Percentiles rank a stretch among this genome's conserved stretches.
Evolutionary conservation across 2,329 filamentous ascomycete genomes (phyloP).

Genomic region (Aspergillus quadricinctus): DNA sequence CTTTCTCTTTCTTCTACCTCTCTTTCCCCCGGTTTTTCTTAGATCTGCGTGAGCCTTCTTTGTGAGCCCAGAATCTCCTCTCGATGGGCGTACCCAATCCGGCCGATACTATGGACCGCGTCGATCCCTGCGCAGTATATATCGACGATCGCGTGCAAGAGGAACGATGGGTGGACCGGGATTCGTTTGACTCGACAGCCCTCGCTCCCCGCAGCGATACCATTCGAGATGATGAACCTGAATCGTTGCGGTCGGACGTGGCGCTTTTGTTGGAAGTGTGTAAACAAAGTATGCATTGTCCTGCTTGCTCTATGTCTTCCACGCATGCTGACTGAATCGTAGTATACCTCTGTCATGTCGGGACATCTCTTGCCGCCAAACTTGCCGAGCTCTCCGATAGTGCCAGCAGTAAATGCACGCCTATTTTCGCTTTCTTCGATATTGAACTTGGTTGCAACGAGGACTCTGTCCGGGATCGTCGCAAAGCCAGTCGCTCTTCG

Average conservation of each 20-base stretch:
- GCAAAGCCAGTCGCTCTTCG: slow-evolving; percentile 27
- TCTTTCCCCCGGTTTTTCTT: slow-evolving; percentile 4
- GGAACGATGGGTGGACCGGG: slow-evolving; percentile 42
- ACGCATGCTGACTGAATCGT: slow-evolving; percentile 10
- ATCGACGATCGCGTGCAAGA: slow-evolving; percentile 43
- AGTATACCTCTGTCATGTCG: slow-evolving; percentile 54
- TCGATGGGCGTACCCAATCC: slow-evolving; percentile 15
- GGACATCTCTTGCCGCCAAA: slow-evolving; percentile 50
- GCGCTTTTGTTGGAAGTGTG: slow-evolving; percentile 48
- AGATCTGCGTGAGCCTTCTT: slow-evolving; percentile 7
- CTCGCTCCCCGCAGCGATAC: slow-evolving; percentile 22
- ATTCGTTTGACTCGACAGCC: slow-evolving; percentile 23
- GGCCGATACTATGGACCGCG: slow-evolving; percentile 36
- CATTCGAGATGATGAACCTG: slow-evolving; percentile 36
- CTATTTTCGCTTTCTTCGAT: slow-evolving; percentile 55
- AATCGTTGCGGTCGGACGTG: slow-evolving; percentile 46
- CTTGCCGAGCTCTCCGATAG: slow-evolving; percentile 49
- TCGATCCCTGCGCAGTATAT: slow-evolving; percentile 43
- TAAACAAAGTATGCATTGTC: slow-evolving; percentile 45
- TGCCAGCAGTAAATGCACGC: slow-evolving; percentile 44
- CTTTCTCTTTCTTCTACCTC: slow-evolving; percentile 2
- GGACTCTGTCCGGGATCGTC: slow-evolving; percentile 32
- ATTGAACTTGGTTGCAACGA: slow-evolving; percentile 38
- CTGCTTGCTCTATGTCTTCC: slow-evolving; percentile 8
- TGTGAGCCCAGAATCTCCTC: slow-evolving; percentile 10